Percentiles rank a stretch among this genome's conserved stretches.
phyloP scores from a whole-genome alignment of 2,329 filamentous ascomycete species.

The Alternaria longipes region DNA sequence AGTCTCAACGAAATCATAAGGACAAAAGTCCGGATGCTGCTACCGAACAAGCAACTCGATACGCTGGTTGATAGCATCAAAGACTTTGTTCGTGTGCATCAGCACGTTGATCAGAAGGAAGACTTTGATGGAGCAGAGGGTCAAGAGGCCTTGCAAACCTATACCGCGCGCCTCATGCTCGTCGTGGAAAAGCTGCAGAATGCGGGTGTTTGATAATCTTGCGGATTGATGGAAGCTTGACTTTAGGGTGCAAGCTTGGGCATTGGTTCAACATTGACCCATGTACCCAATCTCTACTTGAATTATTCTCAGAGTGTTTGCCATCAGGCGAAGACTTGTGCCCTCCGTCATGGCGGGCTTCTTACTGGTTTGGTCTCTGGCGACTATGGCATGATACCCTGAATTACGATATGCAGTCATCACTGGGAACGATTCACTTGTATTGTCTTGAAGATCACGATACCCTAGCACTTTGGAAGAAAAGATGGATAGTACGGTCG shows the following conservation, averaged over 20 bases:
- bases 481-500: background rate
- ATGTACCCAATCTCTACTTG: conserved; percentile 11
- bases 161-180: conserved; percentile 63
- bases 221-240: background rate
- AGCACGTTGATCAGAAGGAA: conserved; percentile 63
- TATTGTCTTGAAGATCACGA: background rate
- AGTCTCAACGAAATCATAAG: conserved; percentile 66
- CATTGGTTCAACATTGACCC: background rate
- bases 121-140: conserved; percentile 59
- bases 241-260: conserved; percentile 3
- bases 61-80: conserved; percentile 66
- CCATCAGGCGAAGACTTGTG: background rate
- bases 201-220: conserved; percentile 18
- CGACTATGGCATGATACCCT: conserved; percentile 27
- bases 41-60: conserved; percentile 60
- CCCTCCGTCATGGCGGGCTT: conserved; percentile 10
- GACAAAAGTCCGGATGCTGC: conserved; percentile 50
- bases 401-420: background rate
- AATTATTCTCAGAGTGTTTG: conserved; percentile 3
- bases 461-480: conserved; percentile 9
- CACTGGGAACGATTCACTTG: background rate
- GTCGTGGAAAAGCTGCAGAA: conserved; percentile 60
- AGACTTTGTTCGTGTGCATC: conserved; percentile 69
- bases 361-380: conserved; percentile 11
- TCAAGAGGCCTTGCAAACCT: conserved; percentile 57